Evolutionary conservation across 352 stramenopile genomes (phyloP).

Genomic region (Phytopythium helicoides): DNA sequence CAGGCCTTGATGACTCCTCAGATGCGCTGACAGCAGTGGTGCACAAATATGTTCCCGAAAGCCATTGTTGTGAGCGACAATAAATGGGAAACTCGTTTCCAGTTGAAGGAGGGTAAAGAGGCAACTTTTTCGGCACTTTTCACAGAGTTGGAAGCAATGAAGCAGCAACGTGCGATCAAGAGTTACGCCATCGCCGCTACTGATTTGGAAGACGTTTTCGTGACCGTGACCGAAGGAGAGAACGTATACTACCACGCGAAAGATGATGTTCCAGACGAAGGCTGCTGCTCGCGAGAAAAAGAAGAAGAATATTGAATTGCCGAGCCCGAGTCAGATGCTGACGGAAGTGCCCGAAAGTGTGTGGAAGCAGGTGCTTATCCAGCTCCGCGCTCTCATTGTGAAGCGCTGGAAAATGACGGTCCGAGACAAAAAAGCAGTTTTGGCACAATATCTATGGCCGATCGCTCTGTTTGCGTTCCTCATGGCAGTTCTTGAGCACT

Average conservation of each 20-base stretch:
- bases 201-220: constrained; percentile 99
- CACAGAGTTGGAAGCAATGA: constrained; percentile 74
- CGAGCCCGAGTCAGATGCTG: too few species aligned
- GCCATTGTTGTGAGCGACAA: constrained; percentile 64
- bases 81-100: constrained; percentile 90
- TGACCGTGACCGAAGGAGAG: constrained; percentile 89
- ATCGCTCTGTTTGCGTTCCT: constrained; percentile 59
- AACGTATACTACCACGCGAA: constrained; percentile 72
- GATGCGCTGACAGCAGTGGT: constrained; percentile 37
- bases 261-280: constrained; percentile 24
- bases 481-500: constrained; percentile 38
- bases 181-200: constrained; percentile 97
- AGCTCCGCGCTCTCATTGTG: constrained; percentile 47
- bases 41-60: constrained; percentile 82
- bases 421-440: constrained; percentile 58
- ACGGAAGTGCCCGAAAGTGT: neutral
- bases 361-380: constrained; percentile 30
- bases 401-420: constrained; percentile 56
- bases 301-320: too few species aligned
- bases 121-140: constrained; percentile 91
- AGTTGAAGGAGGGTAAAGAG: constrained; percentile 92
- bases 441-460: constrained; percentile 73
- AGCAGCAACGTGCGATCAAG: constrained; percentile 62
- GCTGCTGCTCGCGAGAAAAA: constrained; percentile 11
- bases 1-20: constrained; percentile 9